Evolutionary conservation across 805 yeast genomes (phyloP), one percentile per base, ranked within the genome.

Genomic region (Starmera pachycereana): DNA sequence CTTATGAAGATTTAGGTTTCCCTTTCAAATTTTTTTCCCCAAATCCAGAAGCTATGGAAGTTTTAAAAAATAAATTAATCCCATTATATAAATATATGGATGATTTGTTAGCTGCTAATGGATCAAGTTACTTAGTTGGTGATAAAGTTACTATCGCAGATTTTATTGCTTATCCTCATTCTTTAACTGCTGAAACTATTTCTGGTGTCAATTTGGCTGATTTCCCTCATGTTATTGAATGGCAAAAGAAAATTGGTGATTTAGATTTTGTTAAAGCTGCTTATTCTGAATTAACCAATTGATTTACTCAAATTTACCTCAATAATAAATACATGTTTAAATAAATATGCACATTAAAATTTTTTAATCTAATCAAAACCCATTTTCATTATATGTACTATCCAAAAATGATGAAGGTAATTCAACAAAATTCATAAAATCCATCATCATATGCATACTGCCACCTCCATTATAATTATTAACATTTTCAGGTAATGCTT

Each of bases 401-500:
- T 22, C 27, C 5, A 22, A 22, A 22, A 22, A 22, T 22, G 27
- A 22, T 7, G 9, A 7, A 22, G 27, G 27, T 22, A 22, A 22
- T 2, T 22, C 27, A 22, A 22, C 27, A 22, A 22, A 22, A 22
- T 22, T 22, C 27, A 83, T 65, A 63, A 83, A 83, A 58, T 83
- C 92, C 60, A 83, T 63, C 94, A 83, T 83, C 94, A 83, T 83
- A 55, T 82, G 88, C 87, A 81, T 81, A 45, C 92, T 92, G 39
- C 94, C 92, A 45, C 94, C 85, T 33, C 95, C 95, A 12, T 89
- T 78, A 54, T 85, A 83, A 52, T 82, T 87, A 50, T 89, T 96
- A 40, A 86, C 95, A 58, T 88, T 95, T 10, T 81, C 94, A 0
- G 96, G 96, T 37, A 89, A 67, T 1, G 88, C 95, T 40, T 79